Evolutionary conservation across 768 basidiomycete genomes (phyloP), one percentile per base, ranked within the genome.

Genomic region (Scleroderma citrinum): DNA sequence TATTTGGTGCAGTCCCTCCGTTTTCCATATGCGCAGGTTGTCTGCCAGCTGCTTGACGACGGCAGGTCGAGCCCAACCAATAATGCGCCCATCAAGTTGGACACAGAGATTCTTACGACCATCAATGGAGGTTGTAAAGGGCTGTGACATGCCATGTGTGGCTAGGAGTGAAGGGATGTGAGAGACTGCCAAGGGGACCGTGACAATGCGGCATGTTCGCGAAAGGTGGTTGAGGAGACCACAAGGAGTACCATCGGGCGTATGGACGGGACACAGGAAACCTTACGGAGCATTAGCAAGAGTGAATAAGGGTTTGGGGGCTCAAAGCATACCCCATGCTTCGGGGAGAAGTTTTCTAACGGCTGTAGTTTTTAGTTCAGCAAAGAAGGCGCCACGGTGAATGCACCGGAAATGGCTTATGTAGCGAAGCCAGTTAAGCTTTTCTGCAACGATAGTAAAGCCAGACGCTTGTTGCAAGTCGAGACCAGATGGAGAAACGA

Each of bases 391-490:
- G 66, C 96, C 96, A 70, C 96, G 90, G 70, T 99, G 96, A 26
- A 99, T 92, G 67, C 90, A 96, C 49, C 96, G 79, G 34, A 99
- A 99, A 71, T 99, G 96, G 62, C 88, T 89, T 67, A 99, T 92
- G 68, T 97, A 99, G 32, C 96, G 92, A 57, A 89, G 85, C 83
- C 96, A 99, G 67, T 99, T 99, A 52, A 99, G 76, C 69, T 98
- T 98, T 72, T 99, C 96, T 5, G 94, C 96, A 30, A 98, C 88
- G 57, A 99, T 96, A 1, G 96, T 98, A 69, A 95, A 98, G n/a
- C 96, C 96, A 16, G 93, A 87, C 0, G 94, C 86, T 68, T 99
- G 96, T 65, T 98, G 95, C 14, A 99, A 73, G 69, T 98, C 96
- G 47, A 99, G 82, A 52, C 96, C 96, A 1, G 92, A 86, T 0